A percentile compares a stretch with the other conserved stretches of the same genome.
phyloP scores from a whole-genome alignment of 2,329 filamentous ascomycete genomes.

The Beauveria sp. region DNA sequence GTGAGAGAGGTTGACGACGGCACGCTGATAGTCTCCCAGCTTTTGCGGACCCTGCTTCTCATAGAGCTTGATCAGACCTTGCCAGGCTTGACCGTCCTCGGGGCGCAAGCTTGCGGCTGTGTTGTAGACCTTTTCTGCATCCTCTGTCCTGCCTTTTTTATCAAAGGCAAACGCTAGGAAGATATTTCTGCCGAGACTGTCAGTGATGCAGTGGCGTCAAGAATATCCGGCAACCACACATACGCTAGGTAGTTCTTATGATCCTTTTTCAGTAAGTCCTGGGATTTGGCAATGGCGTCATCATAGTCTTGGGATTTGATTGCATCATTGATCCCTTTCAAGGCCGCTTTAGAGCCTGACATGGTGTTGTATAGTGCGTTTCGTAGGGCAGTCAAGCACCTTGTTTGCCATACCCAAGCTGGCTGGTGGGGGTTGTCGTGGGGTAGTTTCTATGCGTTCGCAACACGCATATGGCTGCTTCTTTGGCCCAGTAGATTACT shows the following conservation, averaged over 20 bases:
- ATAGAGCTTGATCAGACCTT: slow-evolving; percentile 79
- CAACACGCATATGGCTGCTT: background rate
- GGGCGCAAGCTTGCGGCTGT: slow-evolving; percentile 65
- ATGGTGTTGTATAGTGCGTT: slow-evolving; percentile 26
- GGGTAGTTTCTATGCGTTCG: background rate
- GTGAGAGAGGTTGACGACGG: slow-evolving; percentile 64
- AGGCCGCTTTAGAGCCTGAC: slow-evolving; percentile 57
- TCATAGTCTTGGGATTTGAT: slow-evolving; percentile 74
- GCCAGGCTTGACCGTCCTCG: slow-evolving; percentile 78
- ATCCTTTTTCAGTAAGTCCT: slow-evolving; percentile 63
- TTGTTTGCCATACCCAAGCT: background rate
- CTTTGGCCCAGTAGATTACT: background rate
- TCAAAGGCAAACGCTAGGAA: slow-evolving; percentile 81
- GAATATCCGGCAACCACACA: slow-evolving; percentile 20
- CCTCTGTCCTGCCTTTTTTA: slow-evolving; percentile 61
- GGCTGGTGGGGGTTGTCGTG: background rate
- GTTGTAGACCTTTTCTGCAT: slow-evolving; percentile 70
- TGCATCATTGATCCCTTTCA: slow-evolving; percentile 75
- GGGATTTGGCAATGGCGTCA: slow-evolving; percentile 62
- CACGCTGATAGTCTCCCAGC: slow-evolving; percentile 65
- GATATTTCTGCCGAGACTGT: slow-evolving; percentile 49
- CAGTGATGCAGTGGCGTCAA: background rate
- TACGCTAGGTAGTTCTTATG: slow-evolving; percentile 75
- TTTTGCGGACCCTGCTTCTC: slow-evolving; percentile 66
- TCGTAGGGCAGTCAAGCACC: background rate